These are phyloP conservation scores for Mitragyna speciosa DNA, from an alignment of 257 asterid genomes.

Conservation along the genomic window DNA sequence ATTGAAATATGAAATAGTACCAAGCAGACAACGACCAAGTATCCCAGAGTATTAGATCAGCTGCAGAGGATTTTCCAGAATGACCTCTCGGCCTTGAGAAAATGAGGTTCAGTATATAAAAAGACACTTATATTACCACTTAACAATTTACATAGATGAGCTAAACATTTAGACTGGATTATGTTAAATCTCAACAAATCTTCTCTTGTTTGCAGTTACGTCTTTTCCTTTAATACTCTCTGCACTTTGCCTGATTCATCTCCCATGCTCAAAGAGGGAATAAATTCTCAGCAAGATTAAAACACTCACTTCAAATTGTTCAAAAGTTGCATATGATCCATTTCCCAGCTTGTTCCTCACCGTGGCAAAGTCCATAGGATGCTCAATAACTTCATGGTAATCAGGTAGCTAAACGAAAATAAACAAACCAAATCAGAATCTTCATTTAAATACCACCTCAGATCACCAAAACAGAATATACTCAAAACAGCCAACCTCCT, in stretches of 20 bases:
- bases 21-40: not conserved
- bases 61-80: not conserved
- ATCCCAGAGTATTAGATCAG: too few relatives aligned
- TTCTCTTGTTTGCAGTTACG: not conserved
- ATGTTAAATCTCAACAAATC: not conserved
- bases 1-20: not conserved
- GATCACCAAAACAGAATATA: constrained; percentile 6
- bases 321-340: constrained; percentile 69
- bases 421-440: constrained; percentile 19
- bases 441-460: constrained; percentile 14
- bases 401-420: constrained; percentile 78
- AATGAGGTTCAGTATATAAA: too few relatives aligned
- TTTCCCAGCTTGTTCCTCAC: constrained; percentile 80
- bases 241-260: not conserved
- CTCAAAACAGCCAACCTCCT: constrained; percentile 57
- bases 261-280: constrained; percentile 11
- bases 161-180: not conserved
- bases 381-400: constrained; percentile 81
- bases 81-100: not conserved
- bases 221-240: not conserved
- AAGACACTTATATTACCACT: not conserved
- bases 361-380: constrained; percentile 97
- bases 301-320: constrained; percentile 70
- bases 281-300: not conserved
- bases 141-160: not conserved